Base-by-base conservation (phyloP, 768 basidiomycete species). In the Suillus tomentosus region DNA sequence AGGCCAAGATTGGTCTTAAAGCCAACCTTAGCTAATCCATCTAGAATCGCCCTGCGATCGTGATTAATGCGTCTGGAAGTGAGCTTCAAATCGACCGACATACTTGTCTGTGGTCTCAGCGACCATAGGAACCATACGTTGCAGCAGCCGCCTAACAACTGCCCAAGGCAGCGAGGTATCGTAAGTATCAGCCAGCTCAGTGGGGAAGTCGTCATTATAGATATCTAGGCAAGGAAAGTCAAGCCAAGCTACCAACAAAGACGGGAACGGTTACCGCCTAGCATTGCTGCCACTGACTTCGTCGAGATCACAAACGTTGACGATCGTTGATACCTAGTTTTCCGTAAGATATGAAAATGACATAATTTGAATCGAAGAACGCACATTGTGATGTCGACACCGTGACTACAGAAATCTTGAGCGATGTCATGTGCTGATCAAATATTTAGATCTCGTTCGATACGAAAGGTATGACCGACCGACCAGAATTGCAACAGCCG, bases 401-500 rank as follows among this genome's bases (percentile, higher is more conserved):
- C 71, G 24, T 74, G 63, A 34, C 73, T 67, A 50, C 68, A 68
- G 36, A 73, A 74, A 58, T 80, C 79, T 59, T 75, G 76, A 2
- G 79, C 74, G 17, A 82, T 73, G 31, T 81, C 80, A 60, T 78
- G 78, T 5, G 64, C 77, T 75, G 66, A 9, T 36, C 3, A 11
- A 9, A 55, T 17, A 34, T 5, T 17, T 45, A 64, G 65, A 64
- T 22, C 60, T 27, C 24, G 27, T 48, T n/a, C 5, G 47, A 55
- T 34, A 31, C 2, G 27, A 6, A 22, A 37, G 15, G 10, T 24
- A 15, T 24, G 37, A 22, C 15, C 2, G 15, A 50, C 73, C 19
- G 68, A 83, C 83, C 82, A 22, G 88, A 87, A 59, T 84, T 88
- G 51, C 86, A 85, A n/a, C 88, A 83, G 14, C 90, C 89, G 3